Base-by-base conservation (phyloP, 805 yeast genomes). In the Starmera dryadoides region DNA sequence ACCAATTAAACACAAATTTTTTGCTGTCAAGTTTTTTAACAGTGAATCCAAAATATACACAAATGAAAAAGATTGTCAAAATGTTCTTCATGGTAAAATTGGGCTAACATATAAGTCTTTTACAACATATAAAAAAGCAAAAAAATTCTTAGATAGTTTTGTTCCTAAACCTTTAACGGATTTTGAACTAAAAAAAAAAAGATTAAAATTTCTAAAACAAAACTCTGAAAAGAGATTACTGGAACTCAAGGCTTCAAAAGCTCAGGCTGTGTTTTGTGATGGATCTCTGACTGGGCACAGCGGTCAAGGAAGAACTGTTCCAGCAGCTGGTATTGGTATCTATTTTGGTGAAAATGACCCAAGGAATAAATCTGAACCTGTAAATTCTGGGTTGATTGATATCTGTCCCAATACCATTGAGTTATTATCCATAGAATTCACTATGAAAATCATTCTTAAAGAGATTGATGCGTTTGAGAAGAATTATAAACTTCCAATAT, bases 251-350 rank as follows among this genome's bases (percentile, higher is more conserved):
- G 7, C 14, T 1, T n/a, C 30, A 9, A 22, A 21, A 12, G 34
- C 35, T 10, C 28, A 32, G 7, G 36, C 41, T 6, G 64, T 86
- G 0, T 88, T 74, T 51, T 80, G 86, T 17, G 97, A 88, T 58
- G 97, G 96, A 0, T 84, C 95, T 0, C 52, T 38, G 22, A 30
- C 47, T n/a, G 28, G 30, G 9, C 11, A 25, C 5, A 14, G 14
- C 21, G 67, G 80, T 0, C 62, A 79, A 9, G 70, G 75, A 4
- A 88, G 87, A 1, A 62, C 51, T 17, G n/a, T 25, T 12, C 28
- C 9, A 8, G 28, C 28, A 11, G 79, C 81, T 0, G 96, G 97
- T 0, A 78, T 73, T 50, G 97, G 96, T 19, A 84, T 83, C 0
- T 86, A 63, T 55, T 86, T 71, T 55, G 89, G 87, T 0, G 61